Base-by-base conservation (phyloP, 1,284 basidiomycete genomes). In the Fistulina hepatica region DNA sequence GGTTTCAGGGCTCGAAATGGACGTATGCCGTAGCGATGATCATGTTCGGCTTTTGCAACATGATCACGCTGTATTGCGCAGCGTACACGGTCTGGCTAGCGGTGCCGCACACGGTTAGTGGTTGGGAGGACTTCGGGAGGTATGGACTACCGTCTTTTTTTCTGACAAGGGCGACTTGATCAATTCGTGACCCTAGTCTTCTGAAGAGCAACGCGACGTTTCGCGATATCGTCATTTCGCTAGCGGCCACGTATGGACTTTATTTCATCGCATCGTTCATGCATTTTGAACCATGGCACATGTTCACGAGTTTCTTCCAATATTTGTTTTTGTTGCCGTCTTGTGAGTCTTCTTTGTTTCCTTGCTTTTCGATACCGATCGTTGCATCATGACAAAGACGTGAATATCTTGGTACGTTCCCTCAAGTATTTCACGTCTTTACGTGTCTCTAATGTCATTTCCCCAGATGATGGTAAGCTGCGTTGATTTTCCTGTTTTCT, bases 221-320 rank as follows among this genome's bases (percentile, higher is more conserved):
- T 58, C 75, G 82, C 40, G 79, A 90, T 49, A 83, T 93, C 37
- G 78, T 77, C 39, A 75, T 86, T 47, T 82, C 81, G 7, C 64
- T 88, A 17, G 70, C 77, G 39, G 85, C 88, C 23, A 94, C 90
- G 2, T 93, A 92, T 55, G 86, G 89, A 24, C 73, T 93, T 36
- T 93, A 93, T 67, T 71, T 94, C 55, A 57, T 93, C 55, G 73
- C 79, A 39, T 91, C 85, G 3, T 67, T 92, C 56, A 76, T 93
- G 61, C 83, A 91, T 60, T 63, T 86, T 32, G 90, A 93, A 52
- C 89, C 89, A 0, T 93, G 86, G 85, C 90, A 93, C 67, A 89
- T 93, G 84, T 71, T 93, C 63, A 91, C 88, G 15, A 88, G 80
- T 39, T 92, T 94, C 69, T 46, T 77, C 34, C 84, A 84, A 56